Evolutionary conservation across 1,139 yeast genomes (phyloP).

Genomic region (Zygosaccharomyces pseudobailii): DNA sequence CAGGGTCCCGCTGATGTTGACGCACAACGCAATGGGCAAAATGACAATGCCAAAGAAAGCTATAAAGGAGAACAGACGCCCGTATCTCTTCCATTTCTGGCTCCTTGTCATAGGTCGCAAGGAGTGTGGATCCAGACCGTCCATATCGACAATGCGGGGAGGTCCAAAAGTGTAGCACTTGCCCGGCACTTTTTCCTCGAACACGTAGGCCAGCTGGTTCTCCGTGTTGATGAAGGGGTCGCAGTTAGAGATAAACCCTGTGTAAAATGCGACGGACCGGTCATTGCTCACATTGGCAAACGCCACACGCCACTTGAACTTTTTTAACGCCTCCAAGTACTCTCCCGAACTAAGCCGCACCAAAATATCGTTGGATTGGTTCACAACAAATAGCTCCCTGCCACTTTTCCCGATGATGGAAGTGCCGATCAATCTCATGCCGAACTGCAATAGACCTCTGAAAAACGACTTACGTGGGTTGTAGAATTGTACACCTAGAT

Average conservation of each 20-base stretch:
- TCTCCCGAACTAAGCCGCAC: constrained; percentile 47
- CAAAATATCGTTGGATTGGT: constrained; percentile 41
- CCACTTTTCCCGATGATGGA: constrained; percentile 71
- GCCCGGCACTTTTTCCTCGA: constrained; percentile 30
- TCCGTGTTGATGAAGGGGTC: constrained; percentile 44
- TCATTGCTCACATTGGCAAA: constrained; percentile 79
- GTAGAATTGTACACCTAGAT: constrained; percentile 61
- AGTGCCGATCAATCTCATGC: constrained; percentile 57
- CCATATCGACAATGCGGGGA: constrained; percentile 56
- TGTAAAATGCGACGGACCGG: constrained; percentile 54
- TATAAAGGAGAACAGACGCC: constrained; percentile 10
- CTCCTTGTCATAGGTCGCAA: constrained; percentile 7
- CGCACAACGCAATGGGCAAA: constrained; percentile 26
- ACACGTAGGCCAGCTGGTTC: constrained; percentile 31
- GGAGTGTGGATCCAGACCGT: constrained; percentile 30
- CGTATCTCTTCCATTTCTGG: constrained; percentile 9
- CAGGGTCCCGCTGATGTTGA: constrained; percentile 30
- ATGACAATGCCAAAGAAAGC: constrained; percentile 16
- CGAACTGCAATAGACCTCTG: constrained; percentile 39
- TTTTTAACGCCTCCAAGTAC: constrained; percentile 51
- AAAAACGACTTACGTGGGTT: constrained; percentile 17
- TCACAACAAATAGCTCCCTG: constrained; percentile 58
- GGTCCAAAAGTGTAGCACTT: constrained; percentile 15
- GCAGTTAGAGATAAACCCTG: constrained; percentile 44
- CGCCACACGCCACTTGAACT: constrained; percentile 53